These are phyloP conservation scores for Gaeumannomyces sp. DNA, from an alignment of 2,329 filamentous ascomycete species.

Conservation along the genomic window DNA sequence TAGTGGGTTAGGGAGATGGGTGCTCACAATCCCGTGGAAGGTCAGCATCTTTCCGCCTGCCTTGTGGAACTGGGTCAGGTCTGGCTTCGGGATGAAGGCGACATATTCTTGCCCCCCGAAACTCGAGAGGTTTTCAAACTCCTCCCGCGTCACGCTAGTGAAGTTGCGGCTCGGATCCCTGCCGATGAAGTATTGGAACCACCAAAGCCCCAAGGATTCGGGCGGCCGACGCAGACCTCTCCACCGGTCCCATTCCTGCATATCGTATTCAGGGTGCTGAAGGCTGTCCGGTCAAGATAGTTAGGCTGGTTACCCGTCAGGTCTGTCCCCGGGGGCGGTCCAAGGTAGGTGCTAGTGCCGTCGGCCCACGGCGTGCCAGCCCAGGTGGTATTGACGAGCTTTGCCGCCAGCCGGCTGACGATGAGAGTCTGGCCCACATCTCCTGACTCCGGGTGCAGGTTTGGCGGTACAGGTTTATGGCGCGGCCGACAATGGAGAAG, in stretches of 20 bases:
- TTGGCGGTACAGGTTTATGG: slow-evolving; percentile 5
- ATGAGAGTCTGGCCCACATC: slow-evolving; percentile 17
- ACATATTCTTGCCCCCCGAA: neutral
- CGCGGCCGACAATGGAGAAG: slow-evolving; percentile 4
- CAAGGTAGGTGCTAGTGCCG: slow-evolving; percentile 15
- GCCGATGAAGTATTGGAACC: neutral
- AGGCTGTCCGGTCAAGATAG: slow-evolving; percentile 15
- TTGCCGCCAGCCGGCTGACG: slow-evolving; percentile 10
- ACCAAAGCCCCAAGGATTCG: neutral
- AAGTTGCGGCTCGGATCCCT: neutral
- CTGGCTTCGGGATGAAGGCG: neutral
- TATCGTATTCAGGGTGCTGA: neutral
- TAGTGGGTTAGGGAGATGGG: neutral
- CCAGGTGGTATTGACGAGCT: slow-evolving; percentile 16
- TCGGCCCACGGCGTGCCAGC: slow-evolving; percentile 11
- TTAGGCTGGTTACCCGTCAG: slow-evolving; percentile 12
- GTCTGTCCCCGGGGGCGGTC: slow-evolving; percentile 12
- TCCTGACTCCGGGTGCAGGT: neutral
- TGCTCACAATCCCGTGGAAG: slow-evolving; percentile 30
- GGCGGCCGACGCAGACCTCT: slow-evolving; percentile 2
- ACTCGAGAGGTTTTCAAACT: neutral
- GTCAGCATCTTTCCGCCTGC: slow-evolving; percentile 42
- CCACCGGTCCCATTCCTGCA: neutral
- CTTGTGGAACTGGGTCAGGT: slow-evolving; percentile 34
- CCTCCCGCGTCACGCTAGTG: neutral